Base-by-base conservation (phyloP, 129 eudicot species). In the Tagetes erecta region DNA sequence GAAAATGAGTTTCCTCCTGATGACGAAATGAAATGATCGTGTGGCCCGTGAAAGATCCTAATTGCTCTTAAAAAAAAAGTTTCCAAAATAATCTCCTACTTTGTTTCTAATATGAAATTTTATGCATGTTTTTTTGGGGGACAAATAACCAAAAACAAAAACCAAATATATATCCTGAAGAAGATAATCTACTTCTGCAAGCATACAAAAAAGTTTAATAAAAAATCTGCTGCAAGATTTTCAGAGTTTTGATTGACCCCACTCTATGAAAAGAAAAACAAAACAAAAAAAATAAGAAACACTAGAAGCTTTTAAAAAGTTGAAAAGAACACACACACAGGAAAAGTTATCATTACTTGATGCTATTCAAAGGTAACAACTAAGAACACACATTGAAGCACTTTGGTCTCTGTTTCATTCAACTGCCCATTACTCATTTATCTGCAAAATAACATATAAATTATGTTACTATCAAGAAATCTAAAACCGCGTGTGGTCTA, bases 381-480 rank as follows among this genome's bases (percentile, higher is more conserved):
- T 7, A 44, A 20, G 27, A 20, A 20, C 27, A 77, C 55, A 70
- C 63, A 68, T 0, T 13, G 27, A 49, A 4, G n/a, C 27, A 45
- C 70, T 50, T 80, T 80, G 76, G 76, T 55, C 58, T 77, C 80
- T 51, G 50, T 47, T 47, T 47, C 27, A 20, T 74, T 73, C 84
- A 71, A 67, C 75, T 65, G 8, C 49, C 30, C 57, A 1, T 5
- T 13, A 47, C 60, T 78, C 80, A 78, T 78, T 79, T 73, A 62
- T 82, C 89, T 84, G 84, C 87, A 84, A 84, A 47, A 69, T 6
- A 59, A 73, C 45, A 57, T 36, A 38, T 31, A 38, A 13, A 38
- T 12, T 35, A 44, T 55, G 14, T 67, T 41, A 56, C 12, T 10
- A 44, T 11, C 55, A 30, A 40, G 52, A 38, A 42, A 36, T 75